These are phyloP conservation scores for Pharus latifolius DNA, from an alignment of 176 grass and related monocot species.

Conservation along the genomic window DNA sequence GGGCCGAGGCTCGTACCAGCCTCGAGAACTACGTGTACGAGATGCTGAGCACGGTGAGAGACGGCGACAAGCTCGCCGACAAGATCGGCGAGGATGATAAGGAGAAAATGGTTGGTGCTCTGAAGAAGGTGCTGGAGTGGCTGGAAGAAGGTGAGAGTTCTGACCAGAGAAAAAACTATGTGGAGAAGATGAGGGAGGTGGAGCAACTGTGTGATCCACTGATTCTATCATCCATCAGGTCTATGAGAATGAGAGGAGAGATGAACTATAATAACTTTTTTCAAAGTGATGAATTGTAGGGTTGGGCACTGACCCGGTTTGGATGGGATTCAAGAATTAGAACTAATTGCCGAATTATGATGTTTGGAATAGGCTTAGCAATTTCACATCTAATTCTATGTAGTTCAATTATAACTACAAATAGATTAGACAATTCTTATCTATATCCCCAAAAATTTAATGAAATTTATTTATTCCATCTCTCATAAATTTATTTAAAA, in stretches of 20 bases:
- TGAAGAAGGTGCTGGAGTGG: slow-evolving; percentile 19
- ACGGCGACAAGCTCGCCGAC: neutral
- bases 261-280: too few relatives aligned
- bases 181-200: slow-evolving; percentile 14
- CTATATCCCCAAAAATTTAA: too few relatives aligned
- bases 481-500: too few relatives aligned
- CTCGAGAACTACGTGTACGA: slow-evolving; percentile 28
- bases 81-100: slow-evolving; percentile 5
- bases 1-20: neutral
- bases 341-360: too few relatives aligned
- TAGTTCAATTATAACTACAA: too few relatives aligned
- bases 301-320: neutral
- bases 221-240: slow-evolving; percentile 24
- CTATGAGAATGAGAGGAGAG: slow-evolving; percentile 1
- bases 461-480: too few relatives aligned
- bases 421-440: too few relatives aligned
- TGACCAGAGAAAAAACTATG: neutral
- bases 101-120: slow-evolving; percentile 1
- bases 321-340: too few relatives aligned
- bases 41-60: neutral
- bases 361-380: too few relatives aligned
- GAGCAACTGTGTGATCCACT: neutral
- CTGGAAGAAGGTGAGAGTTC: neutral
- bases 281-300: slow-evolving; percentile 21
- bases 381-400: too few relatives aligned